A percentile compares a stretch with the other conserved stretches of the same genome.
Conservation (phyloP, 371 early-diverging fungal genomes). For the Rhizopus microsporus region DNA sequence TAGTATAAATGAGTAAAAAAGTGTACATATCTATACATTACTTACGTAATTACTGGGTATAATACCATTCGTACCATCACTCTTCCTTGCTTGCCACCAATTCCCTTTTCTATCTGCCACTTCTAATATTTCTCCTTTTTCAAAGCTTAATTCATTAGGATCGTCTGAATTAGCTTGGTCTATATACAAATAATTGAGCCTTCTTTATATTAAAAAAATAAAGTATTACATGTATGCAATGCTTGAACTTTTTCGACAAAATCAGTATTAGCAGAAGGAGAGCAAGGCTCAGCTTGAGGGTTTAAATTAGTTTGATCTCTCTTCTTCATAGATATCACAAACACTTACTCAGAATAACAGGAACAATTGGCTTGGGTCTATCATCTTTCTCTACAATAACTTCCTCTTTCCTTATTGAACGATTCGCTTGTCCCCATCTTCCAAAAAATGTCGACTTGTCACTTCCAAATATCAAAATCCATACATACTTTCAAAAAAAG, state of each 20-base stretch:
- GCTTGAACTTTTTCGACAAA: conserved; percentile 8
- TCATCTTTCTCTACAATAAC: neutral
- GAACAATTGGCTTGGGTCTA: neutral
- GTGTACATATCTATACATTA: neutral
- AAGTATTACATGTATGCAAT: conserved; percentile 12
- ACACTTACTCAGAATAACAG: neutral
- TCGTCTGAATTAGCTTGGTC: conserved; percentile 79
- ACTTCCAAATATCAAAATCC: conserved; percentile 44
- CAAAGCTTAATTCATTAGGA: conserved; percentile 81
- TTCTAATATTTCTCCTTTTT: conserved; percentile 77
- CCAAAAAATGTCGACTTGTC: conserved; percentile 35
- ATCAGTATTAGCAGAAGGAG: neutral
- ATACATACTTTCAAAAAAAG: conserved; percentile 26
- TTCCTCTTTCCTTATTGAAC: neutral
- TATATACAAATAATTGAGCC: conserved; percentile 6
- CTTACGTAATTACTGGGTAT: conserved; percentile 81
- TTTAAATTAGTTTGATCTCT: neutral
- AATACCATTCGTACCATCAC: conserved; percentile 77
- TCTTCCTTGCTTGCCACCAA: conserved; percentile 88
- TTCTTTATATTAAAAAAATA: neutral
- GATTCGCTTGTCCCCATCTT: conserved; percentile 2
- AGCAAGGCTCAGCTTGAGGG: neutral
- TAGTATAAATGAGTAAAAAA: neutral
- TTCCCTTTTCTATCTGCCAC: conserved; percentile 84
- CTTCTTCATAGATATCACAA: neutral